A percentile compares a stretch with the other conserved stretches of the same genome.
phyloP scores from a whole-genome alignment of 2,329 filamentous ascomycete species.

The Penicillium sp. region DNA sequence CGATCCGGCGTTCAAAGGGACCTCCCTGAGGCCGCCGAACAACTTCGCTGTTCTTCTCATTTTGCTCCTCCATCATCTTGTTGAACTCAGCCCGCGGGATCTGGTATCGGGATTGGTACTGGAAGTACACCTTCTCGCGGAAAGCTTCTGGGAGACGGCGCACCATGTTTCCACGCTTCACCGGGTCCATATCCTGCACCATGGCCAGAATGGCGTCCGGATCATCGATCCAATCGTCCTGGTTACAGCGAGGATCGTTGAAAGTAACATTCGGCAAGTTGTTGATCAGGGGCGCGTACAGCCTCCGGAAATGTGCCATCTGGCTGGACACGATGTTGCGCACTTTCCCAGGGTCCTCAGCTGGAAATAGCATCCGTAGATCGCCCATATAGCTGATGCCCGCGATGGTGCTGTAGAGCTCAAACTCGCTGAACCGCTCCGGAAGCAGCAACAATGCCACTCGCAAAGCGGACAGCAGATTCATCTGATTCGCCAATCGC shows the following conservation, averaged over 20 bases:
- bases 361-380: constrained; percentile 87
- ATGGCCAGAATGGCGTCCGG: constrained; percentile 64
- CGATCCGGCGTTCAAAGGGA: constrained; percentile 82
- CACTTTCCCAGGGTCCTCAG: constrained; percentile 90
- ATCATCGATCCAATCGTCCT: constrained; percentile 63
- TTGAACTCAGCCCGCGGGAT: constrained; percentile 83
- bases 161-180: constrained; percentile 93
- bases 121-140: constrained; percentile 85
- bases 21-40: constrained; percentile 75
- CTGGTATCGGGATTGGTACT: constrained; percentile 85
- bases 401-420: constrained; percentile 88
- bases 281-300: constrained; percentile 86
- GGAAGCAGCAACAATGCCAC: constrained; percentile 86
- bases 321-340: constrained; percentile 92
- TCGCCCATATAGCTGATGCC: constrained; percentile 93
- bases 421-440: constrained; percentile 75
- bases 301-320: constrained; percentile 81
- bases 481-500: constrained; percentile 91
- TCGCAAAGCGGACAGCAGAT: constrained; percentile 85
- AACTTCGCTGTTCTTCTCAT: constrained; percentile 63
- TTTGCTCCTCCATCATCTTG: constrained; percentile 74
- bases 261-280: constrained; percentile 87
- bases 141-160: constrained; percentile 83
- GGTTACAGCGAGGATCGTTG: constrained; percentile 60
- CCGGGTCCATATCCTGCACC: constrained; percentile 86